phyloP scores from a whole-genome alignment of 1,284 basidiomycete species.

The Tranzscheliella williamsii region DNA sequence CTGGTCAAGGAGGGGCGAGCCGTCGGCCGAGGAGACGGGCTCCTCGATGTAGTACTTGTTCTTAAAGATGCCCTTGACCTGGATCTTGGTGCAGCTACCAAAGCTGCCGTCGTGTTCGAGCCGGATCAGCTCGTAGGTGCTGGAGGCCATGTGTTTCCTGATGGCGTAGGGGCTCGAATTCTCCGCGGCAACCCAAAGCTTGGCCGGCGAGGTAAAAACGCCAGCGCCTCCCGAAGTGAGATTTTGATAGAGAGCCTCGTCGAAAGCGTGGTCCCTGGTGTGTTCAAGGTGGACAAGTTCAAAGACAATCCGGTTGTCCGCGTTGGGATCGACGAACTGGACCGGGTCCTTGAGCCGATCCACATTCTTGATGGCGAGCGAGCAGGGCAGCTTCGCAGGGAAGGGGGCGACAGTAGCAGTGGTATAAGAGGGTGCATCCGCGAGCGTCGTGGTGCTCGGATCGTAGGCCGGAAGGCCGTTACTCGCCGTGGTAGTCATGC shows the following conservation, averaged over 20 bases:
- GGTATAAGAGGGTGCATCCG: constrained; percentile 27
- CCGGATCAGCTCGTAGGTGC: constrained; percentile 32
- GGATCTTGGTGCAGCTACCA: constrained; percentile 30
- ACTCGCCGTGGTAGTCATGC: constrained; percentile 12
- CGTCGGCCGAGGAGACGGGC: constrained; percentile 2
- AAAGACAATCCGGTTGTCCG: constrained; percentile 15
- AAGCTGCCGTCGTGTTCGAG: constrained; percentile 16
- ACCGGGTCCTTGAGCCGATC: constrained; percentile 22
- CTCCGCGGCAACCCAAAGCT: constrained; percentile 16
- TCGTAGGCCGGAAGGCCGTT: constrained; percentile 14
- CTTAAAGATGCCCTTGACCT: constrained; percentile 36
- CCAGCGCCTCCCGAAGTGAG: constrained; percentile 9
- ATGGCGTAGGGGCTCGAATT: constrained; percentile 15
- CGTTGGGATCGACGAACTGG: constrained; percentile 14
- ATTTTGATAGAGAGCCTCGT: constrained; percentile 20
- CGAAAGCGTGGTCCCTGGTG: constrained; percentile 3
- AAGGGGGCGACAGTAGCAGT: constrained; percentile 17
- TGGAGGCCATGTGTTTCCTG: constrained; percentile 34
- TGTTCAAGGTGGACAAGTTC: constrained; percentile 28
- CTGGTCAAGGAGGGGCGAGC: background rate
- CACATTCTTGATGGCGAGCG: constrained; percentile 31
- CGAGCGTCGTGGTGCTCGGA: constrained; percentile 23
- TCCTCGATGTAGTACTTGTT: constrained; percentile 30
- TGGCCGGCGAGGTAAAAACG: constrained; percentile 17
- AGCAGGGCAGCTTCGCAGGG: constrained; percentile 23